Evolutionary conservation across 192 early-diverging fungal genomes (phyloP), one percentile per base, ranked within the genome.

Genomic region (Coemansia asiatica): DNA sequence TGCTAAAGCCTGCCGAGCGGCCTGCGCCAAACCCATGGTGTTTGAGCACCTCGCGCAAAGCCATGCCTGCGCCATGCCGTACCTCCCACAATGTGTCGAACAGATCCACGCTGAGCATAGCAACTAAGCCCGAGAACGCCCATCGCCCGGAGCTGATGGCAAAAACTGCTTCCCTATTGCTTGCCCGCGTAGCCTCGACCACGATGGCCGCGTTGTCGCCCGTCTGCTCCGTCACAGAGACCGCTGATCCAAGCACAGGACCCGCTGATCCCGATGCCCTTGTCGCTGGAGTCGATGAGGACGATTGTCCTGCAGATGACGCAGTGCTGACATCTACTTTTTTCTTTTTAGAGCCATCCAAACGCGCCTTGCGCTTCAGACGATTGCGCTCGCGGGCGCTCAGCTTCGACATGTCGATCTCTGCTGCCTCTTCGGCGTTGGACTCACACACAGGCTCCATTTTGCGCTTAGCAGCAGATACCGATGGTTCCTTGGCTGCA

Each of bases 31-130:
- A 67, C 4, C 95, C 95, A 57, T 97, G 95, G 13, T 75, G 78
- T 71, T 94, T 95, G 53, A 99, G 63, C 22, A 99, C 83, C 60
- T 90, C 91, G 13, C 94, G 89, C 28, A 99, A 72, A 0, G 95
- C 97, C 66, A 99, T 91, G 5, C 90, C 95, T 1, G 97, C 96
- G 23, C 97, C 97, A 66, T 99, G 97, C 6, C 97, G 86, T 9
- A 92, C 83, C 70, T 97, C 95, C 97, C 97, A 99, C 18, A 69
- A 60, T 0, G 92, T 87, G 47, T 85, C 81, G 46, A 91, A 89
- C 48, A 93, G 73, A 71, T 92, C 88, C 19, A 90, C 74, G 59
- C 76, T 85, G n/a, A 92, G 83, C 29, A 87, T 83, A 44, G 88
- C 88, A 38, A 85, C 85, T 7, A 92, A 67, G 15, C 85, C 84